phyloP scores from a whole-genome alignment of 768 basidiomycete species.

The Rubroboletus satanas region DNA sequence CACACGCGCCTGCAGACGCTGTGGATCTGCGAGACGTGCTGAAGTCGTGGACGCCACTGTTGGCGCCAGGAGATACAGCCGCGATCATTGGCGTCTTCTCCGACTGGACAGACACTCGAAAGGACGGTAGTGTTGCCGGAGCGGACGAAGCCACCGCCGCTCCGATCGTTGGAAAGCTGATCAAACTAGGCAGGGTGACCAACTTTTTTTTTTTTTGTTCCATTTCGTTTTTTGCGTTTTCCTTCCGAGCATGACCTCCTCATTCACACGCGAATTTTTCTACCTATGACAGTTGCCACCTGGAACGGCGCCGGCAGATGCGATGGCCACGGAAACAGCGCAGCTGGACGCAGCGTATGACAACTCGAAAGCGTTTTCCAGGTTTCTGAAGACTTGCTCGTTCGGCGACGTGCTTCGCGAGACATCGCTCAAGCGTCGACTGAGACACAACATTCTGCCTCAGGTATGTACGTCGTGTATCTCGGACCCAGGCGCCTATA shows the following conservation, averaged over 20 bases:
- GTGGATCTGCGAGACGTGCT: conserved; percentile 30
- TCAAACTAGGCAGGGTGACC: conserved; percentile 21
- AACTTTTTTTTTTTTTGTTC: background rate
- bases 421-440: conserved; percentile 22
- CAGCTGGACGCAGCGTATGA: conserved; percentile 33
- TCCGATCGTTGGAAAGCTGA: conserved; percentile 13
- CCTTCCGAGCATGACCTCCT: background rate
- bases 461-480: conserved; percentile 33
- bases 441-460: conserved; percentile 35
- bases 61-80: conserved; percentile 29
- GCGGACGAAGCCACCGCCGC: conserved; percentile 12
- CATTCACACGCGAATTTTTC: background rate
- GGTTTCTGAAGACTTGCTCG: conserved; percentile 28
- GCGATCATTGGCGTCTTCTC: conserved; percentile 40
- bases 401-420: conserved; percentile 20
- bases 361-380: conserved; percentile 36
- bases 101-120: conserved; percentile 34
- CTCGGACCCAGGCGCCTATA: background rate
- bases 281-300: conserved; percentile 12
- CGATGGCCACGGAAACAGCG: background rate
- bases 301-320: conserved; percentile 6
- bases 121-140: conserved; percentile 7
- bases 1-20: conserved; percentile 37
- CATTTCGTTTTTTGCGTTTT: background rate
- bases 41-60: conserved; percentile 34